Evolutionary conservation across 2,329 filamentous ascomycete species (phyloP), one percentile per base, ranked within the genome.

Genomic region (Microascus cirrosus): DNA sequence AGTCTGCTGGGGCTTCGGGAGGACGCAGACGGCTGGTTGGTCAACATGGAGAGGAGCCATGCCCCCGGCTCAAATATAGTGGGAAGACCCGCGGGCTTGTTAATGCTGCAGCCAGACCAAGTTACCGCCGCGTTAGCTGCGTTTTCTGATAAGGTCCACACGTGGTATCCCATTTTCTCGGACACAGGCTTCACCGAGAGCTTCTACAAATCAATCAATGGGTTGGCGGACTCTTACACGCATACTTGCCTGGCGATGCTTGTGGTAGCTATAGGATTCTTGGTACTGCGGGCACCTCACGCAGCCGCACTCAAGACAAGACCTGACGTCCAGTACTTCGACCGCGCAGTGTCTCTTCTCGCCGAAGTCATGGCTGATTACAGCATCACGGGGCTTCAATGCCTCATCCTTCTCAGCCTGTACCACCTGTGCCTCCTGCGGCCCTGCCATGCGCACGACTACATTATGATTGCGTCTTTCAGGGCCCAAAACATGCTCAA

Each of bases 361-460:
- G 62, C 66, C 7, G 52, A 59, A 24, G 61, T 67, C 34, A 28
- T 65, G 54, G 56, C 64, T 1, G 65, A 67, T 32, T 63, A 61
- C 48, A 64, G 61, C 55, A 54, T 68, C 13, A 58, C 54, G 7
- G 64, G 61, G 48, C 61, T 67, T 11, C 66, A 68, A 58, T 66
- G 64, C 51, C 58, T 67, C 13, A 25, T 69, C 11, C 59, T 66
- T 5, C 53, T 66, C 18, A 62, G 62, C 36, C 59, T 68, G 52
- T 67, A 69, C 60, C 65, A 69, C 54, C 62, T 62, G 58, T 65
- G 61, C 50, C 59, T 66, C 11, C 58, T 61, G 11, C 64, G 62
- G 50, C 67, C 66, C 13, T 66, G 65, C 50, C 65, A 69, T 54
- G 67, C 67, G 1, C 63, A 68, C 59, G 66, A 68, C 45, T 68